Evolutionary conservation across 139 green algal genomes (phyloP), one percentile per base, ranked within the genome.

Genomic region (Deuterostichococcus epilithicus): DNA sequence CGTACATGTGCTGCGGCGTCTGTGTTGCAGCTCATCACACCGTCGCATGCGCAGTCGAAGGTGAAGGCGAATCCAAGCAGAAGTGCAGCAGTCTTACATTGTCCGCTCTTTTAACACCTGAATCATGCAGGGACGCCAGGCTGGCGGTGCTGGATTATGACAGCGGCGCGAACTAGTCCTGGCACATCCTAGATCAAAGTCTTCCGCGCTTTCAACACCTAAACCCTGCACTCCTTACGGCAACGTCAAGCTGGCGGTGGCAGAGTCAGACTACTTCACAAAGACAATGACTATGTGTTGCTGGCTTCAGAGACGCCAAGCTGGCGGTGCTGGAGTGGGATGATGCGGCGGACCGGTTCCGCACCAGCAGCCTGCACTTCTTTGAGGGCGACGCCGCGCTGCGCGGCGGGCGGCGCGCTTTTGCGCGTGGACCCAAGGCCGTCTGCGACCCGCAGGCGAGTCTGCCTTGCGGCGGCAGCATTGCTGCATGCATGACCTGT

Each of bases 51-150:
- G n/a, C n/a, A n/a, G n/a, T n/a, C n/a, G n/a, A n/a, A n/a, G n/a
- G n/a, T n/a, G n/a, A n/a, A n/a, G n/a, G n/a, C n/a, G n/a, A n/a
- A n/a, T n/a, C n/a, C n/a, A n/a, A n/a, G n/a, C n/a, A n/a, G n/a
- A n/a, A n/a, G n/a, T n/a, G n/a, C n/a, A n/a, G n/a, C n/a, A n/a
- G n/a, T n/a, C n/a, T n/a, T n/a, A n/a, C n/a, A n/a, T n/a, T n/a
- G n/a, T n/a, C n/a, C n/a, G n/a, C n/a, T n/a, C n/a, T n/a, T n/a
- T n/a, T n/a, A n/a, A n/a, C n/a, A n/a, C n/a, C n/a, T n/a, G n/a
- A n/a, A n/a, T n/a, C n/a, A n/a, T n/a, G n/a, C n/a, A 94, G 93
- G 80, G 94, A 98, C 26, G 91, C 89, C 75, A 98, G 98, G 84
- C 65, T 97, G 37, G 87, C 78, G 8, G 92, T 98, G 66, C 37